These are phyloP conservation scores for Knufia petricola DNA, from an alignment of 2,329 filamentous ascomycete species.

Conservation along the genomic window DNA sequence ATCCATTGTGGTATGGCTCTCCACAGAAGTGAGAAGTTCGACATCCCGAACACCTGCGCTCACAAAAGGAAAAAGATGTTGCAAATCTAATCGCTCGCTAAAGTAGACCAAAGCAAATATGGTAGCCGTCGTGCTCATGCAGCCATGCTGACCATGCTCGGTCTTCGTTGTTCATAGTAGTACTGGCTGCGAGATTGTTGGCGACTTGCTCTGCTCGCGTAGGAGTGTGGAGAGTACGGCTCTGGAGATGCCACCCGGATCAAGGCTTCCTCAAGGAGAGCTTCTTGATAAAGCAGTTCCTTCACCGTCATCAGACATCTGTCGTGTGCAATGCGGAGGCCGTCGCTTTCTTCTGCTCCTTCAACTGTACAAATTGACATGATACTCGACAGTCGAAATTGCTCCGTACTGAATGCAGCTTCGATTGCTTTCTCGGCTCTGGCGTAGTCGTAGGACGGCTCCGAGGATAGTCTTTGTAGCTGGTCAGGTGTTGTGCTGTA, in stretches of 20 bases:
- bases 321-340: constrained; percentile 19
- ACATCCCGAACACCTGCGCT: constrained; percentile 9
- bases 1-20: background rate
- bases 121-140: constrained; percentile 3
- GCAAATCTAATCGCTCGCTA: constrained; percentile 5
- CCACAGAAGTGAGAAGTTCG: background rate
- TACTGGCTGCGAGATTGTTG: constrained; percentile 6
- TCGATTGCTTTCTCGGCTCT: constrained; percentile 19
- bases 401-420: constrained; percentile 21
- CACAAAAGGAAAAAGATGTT: background rate
- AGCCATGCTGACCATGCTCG: constrained; percentile 9
- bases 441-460: constrained; percentile 13
- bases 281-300: constrained; percentile 21
- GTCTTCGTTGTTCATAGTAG: constrained; percentile 2
- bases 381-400: constrained; percentile 19
- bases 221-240: constrained; percentile 1
- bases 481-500: constrained; percentile 15
- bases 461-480: constrained; percentile 14
- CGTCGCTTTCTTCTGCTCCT: constrained; percentile 19
- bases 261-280: constrained; percentile 16
- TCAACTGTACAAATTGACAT: constrained; percentile 22
- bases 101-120: constrained; percentile 5
- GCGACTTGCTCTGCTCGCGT: constrained; percentile 2
- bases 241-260: constrained; percentile 6
- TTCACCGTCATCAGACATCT: constrained; percentile 17